Evolutionary conservation across 2,329 filamentous ascomycete genomes (phyloP).

Genomic region (Knoxdaviesia capensis): DNA sequence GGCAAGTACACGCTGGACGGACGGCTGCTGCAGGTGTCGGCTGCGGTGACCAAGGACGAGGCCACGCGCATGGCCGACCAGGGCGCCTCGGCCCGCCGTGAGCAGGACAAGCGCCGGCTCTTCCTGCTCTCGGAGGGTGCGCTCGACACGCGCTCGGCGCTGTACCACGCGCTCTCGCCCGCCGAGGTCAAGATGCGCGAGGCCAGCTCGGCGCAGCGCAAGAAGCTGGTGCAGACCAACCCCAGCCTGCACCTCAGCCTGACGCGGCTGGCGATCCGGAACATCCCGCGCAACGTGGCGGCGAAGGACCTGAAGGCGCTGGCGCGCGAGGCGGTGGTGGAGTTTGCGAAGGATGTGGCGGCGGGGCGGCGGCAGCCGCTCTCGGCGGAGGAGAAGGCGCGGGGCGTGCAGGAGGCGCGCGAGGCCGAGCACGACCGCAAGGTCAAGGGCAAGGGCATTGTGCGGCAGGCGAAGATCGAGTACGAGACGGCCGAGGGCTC

Average conservation of each 20-base stretch:
- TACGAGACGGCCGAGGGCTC: constrained; percentile 74
- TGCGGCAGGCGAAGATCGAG: constrained; percentile 85
- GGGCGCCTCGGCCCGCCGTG: constrained; percentile 38
- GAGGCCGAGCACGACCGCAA: constrained; percentile 65
- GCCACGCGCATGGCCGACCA: constrained; percentile 56
- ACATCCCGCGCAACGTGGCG: constrained; percentile 64
- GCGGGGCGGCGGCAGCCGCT: constrained; percentile 53
- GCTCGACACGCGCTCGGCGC: constrained; percentile 53
- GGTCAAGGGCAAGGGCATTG: constrained; percentile 64
- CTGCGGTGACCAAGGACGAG: constrained; percentile 68
- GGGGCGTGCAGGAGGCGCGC: constrained; percentile 62
- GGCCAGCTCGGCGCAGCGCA: constrained; percentile 68
- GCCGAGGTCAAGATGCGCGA: constrained; percentile 78
- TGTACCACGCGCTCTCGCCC: constrained; percentile 57
- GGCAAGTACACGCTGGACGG: constrained; percentile 84
- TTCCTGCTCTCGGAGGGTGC: constrained; percentile 78
- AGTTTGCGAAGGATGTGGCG: constrained; percentile 82
- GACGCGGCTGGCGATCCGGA: constrained; percentile 77
- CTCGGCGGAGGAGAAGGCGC: constrained; percentile 71
- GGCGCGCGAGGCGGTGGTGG: constrained; percentile 79
- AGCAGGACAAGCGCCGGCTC: constrained; percentile 77
- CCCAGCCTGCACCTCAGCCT: constrained; percentile 75
- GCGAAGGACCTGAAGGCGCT: constrained; percentile 83
- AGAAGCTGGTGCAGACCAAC: constrained; percentile 78
- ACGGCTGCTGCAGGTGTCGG: constrained; percentile 64